Conservation (phyloP, 1,284 basidiomycete genomes). For the Malassezia equina region DNA sequence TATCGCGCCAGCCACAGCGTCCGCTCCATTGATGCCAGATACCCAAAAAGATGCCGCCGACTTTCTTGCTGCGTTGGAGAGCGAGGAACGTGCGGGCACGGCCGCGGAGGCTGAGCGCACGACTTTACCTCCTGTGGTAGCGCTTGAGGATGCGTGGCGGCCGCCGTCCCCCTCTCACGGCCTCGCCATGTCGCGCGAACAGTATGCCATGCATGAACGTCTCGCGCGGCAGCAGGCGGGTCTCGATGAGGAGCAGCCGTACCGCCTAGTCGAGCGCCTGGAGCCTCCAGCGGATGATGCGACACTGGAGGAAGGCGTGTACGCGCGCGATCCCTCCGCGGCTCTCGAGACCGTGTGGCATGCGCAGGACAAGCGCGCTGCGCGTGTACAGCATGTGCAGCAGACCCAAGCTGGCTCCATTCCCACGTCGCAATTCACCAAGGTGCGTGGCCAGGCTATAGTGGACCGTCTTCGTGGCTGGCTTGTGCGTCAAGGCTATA, state of each 20-base stretch:
- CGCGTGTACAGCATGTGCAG: slow-evolving; percentile 5
- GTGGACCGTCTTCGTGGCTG: slow-evolving; percentile 13
- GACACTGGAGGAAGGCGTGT: slow-evolving; percentile 14
- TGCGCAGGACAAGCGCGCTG: slow-evolving; percentile 5
- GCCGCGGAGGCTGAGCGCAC: too few relatives aligned
- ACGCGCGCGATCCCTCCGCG: slow-evolving; percentile 6
- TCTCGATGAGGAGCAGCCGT: slow-evolving; percentile 3
- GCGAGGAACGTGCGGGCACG: neutral
- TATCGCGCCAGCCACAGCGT: neutral
- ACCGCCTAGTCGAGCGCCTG: slow-evolving; percentile 3
- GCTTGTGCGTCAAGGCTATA: slow-evolving; percentile 16
- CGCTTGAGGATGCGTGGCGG: slow-evolving; percentile 2
- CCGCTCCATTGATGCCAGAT: neutral
- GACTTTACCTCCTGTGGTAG: neutral
- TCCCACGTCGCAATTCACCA: slow-evolving; percentile 7
- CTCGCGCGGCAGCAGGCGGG: slow-evolving; percentile 9
- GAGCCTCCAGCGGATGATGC: slow-evolving; percentile 12
- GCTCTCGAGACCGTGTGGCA: slow-evolving; percentile 15
- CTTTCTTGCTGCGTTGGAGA: slow-evolving; percentile 8
- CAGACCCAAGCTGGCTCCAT: neutral
- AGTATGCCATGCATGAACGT: slow-evolving; percentile 12
- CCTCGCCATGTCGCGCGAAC: slow-evolving; percentile 1
- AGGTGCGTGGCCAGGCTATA: slow-evolving; percentile 11
- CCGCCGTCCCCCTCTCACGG: slow-evolving; percentile 12
- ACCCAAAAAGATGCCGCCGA: neutral